These are phyloP conservation scores for Haberlea rhodopensis DNA, from an alignment of 257 asterid genomes.

Conservation along the genomic window DNA sequence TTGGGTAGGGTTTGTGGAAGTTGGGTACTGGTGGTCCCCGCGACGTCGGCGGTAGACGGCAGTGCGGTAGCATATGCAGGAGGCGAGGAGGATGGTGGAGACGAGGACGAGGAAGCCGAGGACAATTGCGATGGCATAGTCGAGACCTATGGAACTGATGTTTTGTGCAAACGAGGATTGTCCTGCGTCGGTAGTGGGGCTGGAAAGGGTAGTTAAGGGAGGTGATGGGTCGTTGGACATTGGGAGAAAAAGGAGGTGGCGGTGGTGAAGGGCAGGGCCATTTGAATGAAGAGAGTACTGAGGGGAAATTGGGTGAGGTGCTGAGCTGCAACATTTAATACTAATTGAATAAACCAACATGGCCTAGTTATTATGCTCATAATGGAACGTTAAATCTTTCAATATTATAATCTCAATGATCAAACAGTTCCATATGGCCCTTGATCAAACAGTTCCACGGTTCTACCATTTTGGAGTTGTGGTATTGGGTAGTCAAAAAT, in stretches of 20 bases:
- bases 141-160: conserved; percentile 52
- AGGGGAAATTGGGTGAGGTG: conserved; percentile 43
- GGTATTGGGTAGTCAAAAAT: too few relatives aligned
- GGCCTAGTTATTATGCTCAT: conserved; percentile 13
- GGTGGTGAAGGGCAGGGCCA: conserved; percentile 38
- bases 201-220: conserved; percentile 15
- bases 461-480: too few relatives aligned
- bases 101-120: conserved; percentile 77
- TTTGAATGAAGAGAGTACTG: conserved; percentile 34
- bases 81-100: conserved; percentile 62
- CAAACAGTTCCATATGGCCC: too few relatives aligned
- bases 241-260: conserved; percentile 22
- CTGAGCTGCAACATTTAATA: conserved; percentile 61
- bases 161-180: conserved; percentile 22
- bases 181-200: not conserved
- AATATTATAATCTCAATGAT: too few relatives aligned
- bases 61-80: conserved; percentile 86
- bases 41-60: conserved; percentile 58
- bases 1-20: not conserved
- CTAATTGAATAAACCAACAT: conserved; percentile 33
- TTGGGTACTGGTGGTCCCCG: conserved; percentile 8
- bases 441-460: too few relatives aligned
- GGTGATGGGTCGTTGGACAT: conserved; percentile 43
- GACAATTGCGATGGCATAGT: conserved; percentile 75
- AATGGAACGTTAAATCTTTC: not conserved